phyloP scores from a whole-genome alignment of 2,329 filamentous ascomycete genomes.

The Davidsoniella australis region DNA sequence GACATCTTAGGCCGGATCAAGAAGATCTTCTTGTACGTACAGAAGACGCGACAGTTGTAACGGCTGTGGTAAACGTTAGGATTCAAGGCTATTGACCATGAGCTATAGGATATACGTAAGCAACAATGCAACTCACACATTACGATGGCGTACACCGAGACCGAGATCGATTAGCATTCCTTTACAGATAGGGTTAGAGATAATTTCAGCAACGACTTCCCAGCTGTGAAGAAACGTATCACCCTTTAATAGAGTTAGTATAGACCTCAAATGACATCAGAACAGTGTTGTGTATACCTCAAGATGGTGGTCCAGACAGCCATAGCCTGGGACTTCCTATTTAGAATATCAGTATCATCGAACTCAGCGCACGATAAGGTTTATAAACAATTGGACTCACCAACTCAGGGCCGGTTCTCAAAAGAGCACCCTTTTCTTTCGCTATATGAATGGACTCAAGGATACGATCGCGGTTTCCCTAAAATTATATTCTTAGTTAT shows the following conservation, averaged over 20 bases:
- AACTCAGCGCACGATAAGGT: not conserved
- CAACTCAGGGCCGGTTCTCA: conserved; percentile 39
- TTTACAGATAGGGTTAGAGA: conserved; percentile 19
- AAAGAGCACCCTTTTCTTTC: conserved; percentile 41
- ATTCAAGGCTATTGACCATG: not conserved
- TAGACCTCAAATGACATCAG: not conserved
- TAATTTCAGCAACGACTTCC: conserved; percentile 20
- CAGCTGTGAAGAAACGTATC: conserved; percentile 20
- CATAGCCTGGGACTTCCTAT: conserved; percentile 22
- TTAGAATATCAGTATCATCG: conserved; percentile 1
- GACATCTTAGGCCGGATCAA: conserved; percentile 16
- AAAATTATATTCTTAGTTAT: not conserved
- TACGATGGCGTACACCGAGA: conserved; percentile 15
- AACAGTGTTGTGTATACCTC: conserved; percentile 13
- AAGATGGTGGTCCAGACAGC: conserved; percentile 20
- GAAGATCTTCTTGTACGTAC: conserved; percentile 18
- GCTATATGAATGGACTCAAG: conserved; percentile 42
- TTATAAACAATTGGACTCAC: not conserved
- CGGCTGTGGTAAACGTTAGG: conserved; percentile 17
- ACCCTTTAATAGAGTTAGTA: conserved; percentile 10
- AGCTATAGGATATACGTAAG: not conserved
- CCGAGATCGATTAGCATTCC: conserved; percentile 21
- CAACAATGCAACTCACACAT: conserved; percentile 1
- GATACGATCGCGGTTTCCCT: conserved; percentile 45
- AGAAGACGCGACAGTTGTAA: conserved; percentile 24